These are phyloP conservation scores for Pelagophyceae sp. DNA, from an alignment of 352 stramenopile genomes.

Conservation along the genomic window DNA sequence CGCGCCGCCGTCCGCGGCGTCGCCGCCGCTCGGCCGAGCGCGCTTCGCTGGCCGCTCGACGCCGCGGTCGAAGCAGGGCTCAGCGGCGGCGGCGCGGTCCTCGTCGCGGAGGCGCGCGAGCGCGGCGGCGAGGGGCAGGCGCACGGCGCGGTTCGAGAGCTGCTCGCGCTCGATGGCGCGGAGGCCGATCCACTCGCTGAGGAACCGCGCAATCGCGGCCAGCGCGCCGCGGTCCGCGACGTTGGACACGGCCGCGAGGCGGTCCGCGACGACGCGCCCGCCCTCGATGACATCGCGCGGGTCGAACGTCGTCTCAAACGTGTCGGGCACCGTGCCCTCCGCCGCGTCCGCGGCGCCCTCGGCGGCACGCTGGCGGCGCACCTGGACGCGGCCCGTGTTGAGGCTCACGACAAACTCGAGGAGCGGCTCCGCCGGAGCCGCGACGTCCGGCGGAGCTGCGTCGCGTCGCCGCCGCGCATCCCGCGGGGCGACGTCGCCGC, in stretches of 20 bases:
- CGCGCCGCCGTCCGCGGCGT: neutral
- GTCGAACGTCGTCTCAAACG: slow-evolving; percentile 20
- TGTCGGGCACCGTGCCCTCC: no score
- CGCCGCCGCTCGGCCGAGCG: neutral
- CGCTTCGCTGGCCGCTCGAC: slow-evolving; percentile 11
- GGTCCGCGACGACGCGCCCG: neutral
- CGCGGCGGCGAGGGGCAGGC: neutral
- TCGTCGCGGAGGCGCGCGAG: neutral
- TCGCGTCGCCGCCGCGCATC: neutral
- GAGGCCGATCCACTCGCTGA: slow-evolving; percentile 14
- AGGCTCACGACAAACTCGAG: slow-evolving; percentile 17
- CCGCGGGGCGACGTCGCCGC: neutral
- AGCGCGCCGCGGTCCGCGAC: neutral
- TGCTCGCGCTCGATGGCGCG: slow-evolving; percentile 19
- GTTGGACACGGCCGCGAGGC: neutral
- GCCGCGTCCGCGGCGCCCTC: neutral
- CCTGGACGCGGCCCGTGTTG: slow-evolving; percentile 25
- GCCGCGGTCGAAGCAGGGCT: slow-evolving; percentile 25
- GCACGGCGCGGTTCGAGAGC: slow-evolving; percentile 5
- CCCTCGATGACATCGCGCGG: neutral
- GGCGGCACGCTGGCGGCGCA: neutral
- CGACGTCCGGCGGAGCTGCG: neutral
- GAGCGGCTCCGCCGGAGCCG: neutral
- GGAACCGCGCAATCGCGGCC: neutral
- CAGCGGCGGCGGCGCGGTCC: neutral